phyloP scores from a whole-genome alignment of 108 stramenopile genomes.

The Stephanodiscus triporus region DNA sequence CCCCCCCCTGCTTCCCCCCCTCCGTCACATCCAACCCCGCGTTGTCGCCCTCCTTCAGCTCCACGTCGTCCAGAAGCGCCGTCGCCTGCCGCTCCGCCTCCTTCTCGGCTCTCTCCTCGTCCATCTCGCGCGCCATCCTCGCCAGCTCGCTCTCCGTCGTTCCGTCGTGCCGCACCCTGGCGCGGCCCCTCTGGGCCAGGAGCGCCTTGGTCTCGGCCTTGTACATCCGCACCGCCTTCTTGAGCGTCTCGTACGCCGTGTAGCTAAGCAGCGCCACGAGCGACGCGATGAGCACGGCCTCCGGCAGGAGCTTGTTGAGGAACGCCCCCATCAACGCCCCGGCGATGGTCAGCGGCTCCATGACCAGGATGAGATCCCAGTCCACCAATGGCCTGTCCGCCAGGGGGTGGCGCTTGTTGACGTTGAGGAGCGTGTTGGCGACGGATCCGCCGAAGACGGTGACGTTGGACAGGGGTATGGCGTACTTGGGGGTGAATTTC shows the following conservation, averaged over 20 bases:
- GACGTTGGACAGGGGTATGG: conserved; percentile 92
- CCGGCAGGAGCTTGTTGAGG: conserved; percentile 84
- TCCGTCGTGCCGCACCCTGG: conserved; percentile 22
- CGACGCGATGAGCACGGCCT: conserved; percentile 77
- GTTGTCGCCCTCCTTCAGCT: conserved; percentile 20
- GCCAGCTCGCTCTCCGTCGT: conserved; percentile 51
- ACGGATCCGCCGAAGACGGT: conserved; percentile 92
- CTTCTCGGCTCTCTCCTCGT: conserved; percentile 44
- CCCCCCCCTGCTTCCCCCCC: background rate
- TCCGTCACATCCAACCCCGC: no score
- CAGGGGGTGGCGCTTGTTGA: conserved; percentile 86
- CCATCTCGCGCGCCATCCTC: conserved; percentile 41
- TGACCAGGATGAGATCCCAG: conserved; percentile 96
- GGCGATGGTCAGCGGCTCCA: conserved; percentile 94
- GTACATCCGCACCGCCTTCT: conserved; percentile 87
- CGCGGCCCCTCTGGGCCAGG: conserved; percentile 20
- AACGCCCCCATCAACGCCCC: conserved; percentile 92
- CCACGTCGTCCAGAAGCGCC: conserved; percentile 34
- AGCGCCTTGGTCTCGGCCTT: conserved; percentile 74
- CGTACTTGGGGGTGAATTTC: conserved; percentile 82
- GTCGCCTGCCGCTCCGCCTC: conserved; percentile 27
- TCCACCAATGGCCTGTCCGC: conserved; percentile 91
- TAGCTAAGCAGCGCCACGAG: conserved; percentile 82
- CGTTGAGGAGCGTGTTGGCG: conserved; percentile 83
- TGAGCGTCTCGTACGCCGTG: conserved; percentile 82